Conservation (phyloP, 345 rosid species). For the Salix dunnii region DNA sequence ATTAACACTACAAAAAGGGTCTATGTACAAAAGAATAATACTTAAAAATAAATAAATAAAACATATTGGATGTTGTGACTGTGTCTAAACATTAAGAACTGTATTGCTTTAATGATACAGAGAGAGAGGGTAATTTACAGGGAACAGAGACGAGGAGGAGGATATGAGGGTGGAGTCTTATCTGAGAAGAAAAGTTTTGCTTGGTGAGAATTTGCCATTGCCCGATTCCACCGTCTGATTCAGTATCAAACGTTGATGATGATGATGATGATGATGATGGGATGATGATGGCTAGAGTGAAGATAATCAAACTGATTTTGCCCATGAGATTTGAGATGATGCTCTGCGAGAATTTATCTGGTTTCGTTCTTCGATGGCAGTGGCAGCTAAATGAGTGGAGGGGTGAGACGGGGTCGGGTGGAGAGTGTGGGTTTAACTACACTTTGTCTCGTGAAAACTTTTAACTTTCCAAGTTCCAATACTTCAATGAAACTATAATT, state of each 20-base stretch:
- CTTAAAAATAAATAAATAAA: too few species aligned
- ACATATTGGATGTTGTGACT: too few species aligned
- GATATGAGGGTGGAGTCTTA: conserved; percentile 63
- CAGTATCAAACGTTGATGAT: neutral
- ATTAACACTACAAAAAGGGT: neutral
- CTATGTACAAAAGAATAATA: neutral
- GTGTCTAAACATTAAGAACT: too few species aligned
- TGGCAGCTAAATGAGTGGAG: too few species aligned
- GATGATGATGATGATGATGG: neutral
- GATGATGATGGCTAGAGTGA: neutral
- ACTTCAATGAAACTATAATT: too few species aligned
- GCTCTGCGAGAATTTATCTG: neutral
- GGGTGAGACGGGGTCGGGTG: too few species aligned
- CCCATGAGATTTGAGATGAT: neutral
- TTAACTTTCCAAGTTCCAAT: too few species aligned
- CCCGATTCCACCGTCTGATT: conserved; percentile 20
- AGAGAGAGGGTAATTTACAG: conserved; percentile 30
- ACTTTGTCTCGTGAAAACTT: too few species aligned
- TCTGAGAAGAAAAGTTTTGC: conserved; percentile 81
- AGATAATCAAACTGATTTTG: neutral
- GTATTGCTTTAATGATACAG: too few species aligned
- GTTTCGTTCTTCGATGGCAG: too few species aligned
- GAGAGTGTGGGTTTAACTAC: too few species aligned
- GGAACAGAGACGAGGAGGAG: conserved; percentile 76
- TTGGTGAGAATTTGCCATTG: conserved; percentile 67